Conservation (phyloP, 441 rosid genomes). For the Populus hybrid region DNA sequence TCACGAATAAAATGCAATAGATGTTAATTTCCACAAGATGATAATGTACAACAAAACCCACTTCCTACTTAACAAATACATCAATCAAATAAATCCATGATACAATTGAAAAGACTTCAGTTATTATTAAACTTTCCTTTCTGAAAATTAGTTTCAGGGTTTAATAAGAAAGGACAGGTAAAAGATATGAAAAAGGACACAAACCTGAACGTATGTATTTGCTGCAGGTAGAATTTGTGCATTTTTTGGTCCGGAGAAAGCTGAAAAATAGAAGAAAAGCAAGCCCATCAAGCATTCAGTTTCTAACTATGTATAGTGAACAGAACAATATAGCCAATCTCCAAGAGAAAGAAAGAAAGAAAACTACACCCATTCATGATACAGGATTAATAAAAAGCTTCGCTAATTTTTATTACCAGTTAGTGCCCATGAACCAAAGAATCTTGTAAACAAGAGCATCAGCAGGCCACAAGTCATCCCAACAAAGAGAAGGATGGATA, state of each 20-base stretch:
- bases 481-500: conserved; percentile 42
- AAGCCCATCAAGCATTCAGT: conserved; percentile 12
- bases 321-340: neutral
- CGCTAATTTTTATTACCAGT: conserved; percentile 46
- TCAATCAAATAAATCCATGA: neutral
- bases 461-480: conserved; percentile 41
- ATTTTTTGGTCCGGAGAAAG: conserved; percentile 47
- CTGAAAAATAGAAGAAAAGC: conserved; percentile 32
- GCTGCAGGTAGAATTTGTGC: conserved; percentile 46
- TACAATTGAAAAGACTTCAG: neutral
- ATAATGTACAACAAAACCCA: conserved; percentile 18
- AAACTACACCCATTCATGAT: conserved; percentile 8
- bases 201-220: conserved; percentile 50
- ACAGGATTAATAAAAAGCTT: neutral
- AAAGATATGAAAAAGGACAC: conserved; percentile 16
- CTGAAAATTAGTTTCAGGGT: neutral
- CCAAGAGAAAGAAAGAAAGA: neutral
- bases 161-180: conserved; percentile 7
- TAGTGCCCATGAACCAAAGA: conserved; percentile 44
- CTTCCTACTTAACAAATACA: conserved; percentile 4
- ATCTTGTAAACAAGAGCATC: conserved; percentile 46
- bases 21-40: neutral
- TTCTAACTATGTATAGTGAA: neutral
- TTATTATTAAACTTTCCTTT: neutral
- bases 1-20: neutral